Conservation (phyloP, 2,329 filamentous ascomycete species). For the Penicillium sclerotigenum region DNA sequence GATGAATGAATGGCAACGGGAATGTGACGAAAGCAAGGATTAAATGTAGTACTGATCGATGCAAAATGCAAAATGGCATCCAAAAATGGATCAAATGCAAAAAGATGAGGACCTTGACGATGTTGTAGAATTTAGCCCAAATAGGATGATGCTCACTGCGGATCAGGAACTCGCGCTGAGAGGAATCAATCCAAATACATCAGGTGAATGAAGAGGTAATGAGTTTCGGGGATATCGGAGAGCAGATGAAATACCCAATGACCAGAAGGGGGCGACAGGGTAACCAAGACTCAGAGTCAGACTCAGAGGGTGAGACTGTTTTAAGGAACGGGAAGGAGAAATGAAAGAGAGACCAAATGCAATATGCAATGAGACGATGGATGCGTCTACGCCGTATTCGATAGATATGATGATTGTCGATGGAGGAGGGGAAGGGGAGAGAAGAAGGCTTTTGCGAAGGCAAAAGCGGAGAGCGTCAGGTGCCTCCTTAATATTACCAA, state of each 20-base stretch:
- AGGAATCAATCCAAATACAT: constrained; percentile 21
- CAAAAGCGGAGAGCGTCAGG: constrained; percentile 31
- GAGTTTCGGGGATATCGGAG: not conserved
- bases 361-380: constrained; percentile 8
- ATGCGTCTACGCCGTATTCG: not conserved
- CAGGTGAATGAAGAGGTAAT: constrained; percentile 9
- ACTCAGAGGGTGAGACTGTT: not conserved
- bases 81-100: constrained; percentile 7
- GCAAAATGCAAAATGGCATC: constrained; percentile 5
- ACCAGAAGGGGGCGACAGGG: constrained; percentile 10
- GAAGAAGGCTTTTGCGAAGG: constrained; percentile 21
- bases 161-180: constrained; percentile 10
- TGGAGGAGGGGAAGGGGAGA: constrained; percentile 12
- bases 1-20: constrained; percentile 45
- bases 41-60: constrained; percentile 2
- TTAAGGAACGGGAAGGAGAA: constrained; percentile 1
- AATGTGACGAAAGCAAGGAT: not conserved
- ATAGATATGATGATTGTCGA: constrained; percentile 11
- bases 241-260: not conserved
- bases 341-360: constrained; percentile 7
- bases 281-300: not conserved
- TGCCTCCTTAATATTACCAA: constrained; percentile 29
- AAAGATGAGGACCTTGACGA: constrained; percentile 20
- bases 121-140: constrained; percentile 14
- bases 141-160: constrained; percentile 13